Conservation (phyloP, 257 asterid species). For the Echites panduratus region DNA sequence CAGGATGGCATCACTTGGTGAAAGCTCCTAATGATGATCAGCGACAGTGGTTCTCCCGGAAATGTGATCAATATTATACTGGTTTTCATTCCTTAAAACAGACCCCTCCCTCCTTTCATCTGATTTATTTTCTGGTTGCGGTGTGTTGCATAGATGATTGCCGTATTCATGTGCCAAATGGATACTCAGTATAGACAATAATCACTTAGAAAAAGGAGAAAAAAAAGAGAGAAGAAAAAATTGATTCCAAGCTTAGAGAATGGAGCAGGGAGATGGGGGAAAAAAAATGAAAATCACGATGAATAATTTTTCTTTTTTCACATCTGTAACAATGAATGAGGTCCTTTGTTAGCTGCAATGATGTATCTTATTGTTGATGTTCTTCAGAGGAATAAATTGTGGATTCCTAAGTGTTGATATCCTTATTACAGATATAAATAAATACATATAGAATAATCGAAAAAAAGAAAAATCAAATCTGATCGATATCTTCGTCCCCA, state of each 20-base stretch:
- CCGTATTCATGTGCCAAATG: conserved; percentile 6
- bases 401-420: too few relatives aligned
- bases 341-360: conserved; percentile 8
- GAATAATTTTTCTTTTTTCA: background rate
- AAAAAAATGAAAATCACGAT: background rate
- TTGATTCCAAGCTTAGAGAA: background rate
- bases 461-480: background rate
- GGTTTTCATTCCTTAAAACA: background rate
- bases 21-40: background rate
- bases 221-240: background rate
- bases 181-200: background rate
- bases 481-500: conserved; percentile 1
- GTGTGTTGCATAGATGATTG: conserved; percentile 14
- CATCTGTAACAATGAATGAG: background rate
- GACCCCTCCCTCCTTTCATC: background rate
- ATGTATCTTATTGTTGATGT: background rate
- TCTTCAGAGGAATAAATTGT: background rate
- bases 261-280: background rate
- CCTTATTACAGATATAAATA: too few relatives aligned
- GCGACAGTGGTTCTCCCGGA: background rate
- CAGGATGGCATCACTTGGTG: background rate
- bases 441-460: background rate
- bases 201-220: background rate
- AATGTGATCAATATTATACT: background rate
- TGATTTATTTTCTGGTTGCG: background rate